These are phyloP conservation scores for Acer saccharum DNA, from an alignment of 345 rosid genomes.

Conservation along the genomic window DNA sequence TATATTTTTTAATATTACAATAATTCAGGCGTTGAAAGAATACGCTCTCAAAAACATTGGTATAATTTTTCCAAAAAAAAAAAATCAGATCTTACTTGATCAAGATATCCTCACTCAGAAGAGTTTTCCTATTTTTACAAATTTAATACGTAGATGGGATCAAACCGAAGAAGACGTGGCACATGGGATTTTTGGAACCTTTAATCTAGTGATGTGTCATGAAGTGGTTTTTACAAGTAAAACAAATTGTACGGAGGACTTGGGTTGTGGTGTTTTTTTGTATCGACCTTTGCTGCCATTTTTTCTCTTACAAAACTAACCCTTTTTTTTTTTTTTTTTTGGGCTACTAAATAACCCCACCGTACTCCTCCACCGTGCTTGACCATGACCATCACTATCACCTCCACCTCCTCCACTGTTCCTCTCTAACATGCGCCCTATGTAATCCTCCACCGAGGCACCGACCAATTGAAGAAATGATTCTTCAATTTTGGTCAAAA, in stretches of 20 bases:
- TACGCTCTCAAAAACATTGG: no score
- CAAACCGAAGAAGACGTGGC: not conserved
- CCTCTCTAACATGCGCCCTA: not conserved
- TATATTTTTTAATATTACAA: no score
- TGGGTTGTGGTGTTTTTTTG: not conserved
- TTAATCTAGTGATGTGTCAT: not conserved
- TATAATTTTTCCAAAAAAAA: no score
- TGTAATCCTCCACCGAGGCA: not conserved
- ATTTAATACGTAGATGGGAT: no score
- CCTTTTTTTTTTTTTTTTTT: not conserved
- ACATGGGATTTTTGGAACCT: not conserved
- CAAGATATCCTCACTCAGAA: no score
- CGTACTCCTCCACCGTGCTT: not conserved
- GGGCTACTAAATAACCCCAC: not conserved
- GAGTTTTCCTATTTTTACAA: no score
- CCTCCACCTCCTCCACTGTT: not conserved
- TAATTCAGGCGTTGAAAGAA: no score
- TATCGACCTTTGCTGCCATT: not conserved
- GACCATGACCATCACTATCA: not conserved
- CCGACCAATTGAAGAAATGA: not conserved
- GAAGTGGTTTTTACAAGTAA: not conserved
- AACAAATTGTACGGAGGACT: conserved; percentile 12
- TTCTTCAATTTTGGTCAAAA: not conserved
- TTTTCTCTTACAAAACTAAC: not conserved
- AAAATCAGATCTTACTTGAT: no score